phyloP scores from a whole-genome alignment of 805 yeast species.

The Hanseniaspora lachancei region DNA sequence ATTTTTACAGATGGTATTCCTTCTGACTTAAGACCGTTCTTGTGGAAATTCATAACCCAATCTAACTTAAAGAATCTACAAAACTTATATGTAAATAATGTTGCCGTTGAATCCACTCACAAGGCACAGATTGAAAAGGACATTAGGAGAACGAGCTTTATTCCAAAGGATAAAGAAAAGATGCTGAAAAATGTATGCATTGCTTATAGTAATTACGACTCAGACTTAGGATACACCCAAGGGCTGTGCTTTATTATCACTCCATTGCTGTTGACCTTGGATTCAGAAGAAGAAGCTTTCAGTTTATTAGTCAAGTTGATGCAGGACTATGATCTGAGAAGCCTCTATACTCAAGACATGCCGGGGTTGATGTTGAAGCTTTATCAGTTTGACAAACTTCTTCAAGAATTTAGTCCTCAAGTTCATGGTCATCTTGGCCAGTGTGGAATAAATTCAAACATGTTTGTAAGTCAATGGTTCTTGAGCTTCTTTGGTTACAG shows the following conservation, averaged over 20 bases:
- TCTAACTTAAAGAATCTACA: conserved; percentile 49
- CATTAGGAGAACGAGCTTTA: conserved; percentile 71
- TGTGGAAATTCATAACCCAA: conserved; percentile 82
- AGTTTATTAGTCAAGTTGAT: conserved; percentile 66
- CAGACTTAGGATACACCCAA: conserved; percentile 94
- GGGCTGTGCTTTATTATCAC: conserved; percentile 92
- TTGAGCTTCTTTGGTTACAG: conserved; percentile 88
- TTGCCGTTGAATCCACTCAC: conserved; percentile 48
- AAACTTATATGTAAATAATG: conserved; percentile 25
- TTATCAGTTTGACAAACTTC: conserved; percentile 78
- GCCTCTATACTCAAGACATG: conserved; percentile 77
- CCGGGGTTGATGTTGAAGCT: conserved; percentile 75
- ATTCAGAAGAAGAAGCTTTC: conserved; percentile 66
- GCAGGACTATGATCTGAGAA: conserved; percentile 72
- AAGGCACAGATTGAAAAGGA: conserved; percentile 73
- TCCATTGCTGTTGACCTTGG: conserved; percentile 65
- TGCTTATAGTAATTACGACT: conserved; percentile 73
- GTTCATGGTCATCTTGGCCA: conserved; percentile 63
- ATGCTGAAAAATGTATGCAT: conserved; percentile 64
- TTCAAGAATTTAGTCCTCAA: conserved; percentile 64
- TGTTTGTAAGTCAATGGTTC: conserved; percentile 98
- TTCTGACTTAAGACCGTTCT: conserved; percentile 66
- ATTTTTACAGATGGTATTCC: conserved; percentile 67
- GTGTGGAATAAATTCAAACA: conserved; percentile 80
- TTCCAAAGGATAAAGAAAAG: conserved; percentile 45